Evolutionary conservation across 371 early-diverging fungal species (phyloP).

Genomic region (Dentiscutata heterogama): DNA sequence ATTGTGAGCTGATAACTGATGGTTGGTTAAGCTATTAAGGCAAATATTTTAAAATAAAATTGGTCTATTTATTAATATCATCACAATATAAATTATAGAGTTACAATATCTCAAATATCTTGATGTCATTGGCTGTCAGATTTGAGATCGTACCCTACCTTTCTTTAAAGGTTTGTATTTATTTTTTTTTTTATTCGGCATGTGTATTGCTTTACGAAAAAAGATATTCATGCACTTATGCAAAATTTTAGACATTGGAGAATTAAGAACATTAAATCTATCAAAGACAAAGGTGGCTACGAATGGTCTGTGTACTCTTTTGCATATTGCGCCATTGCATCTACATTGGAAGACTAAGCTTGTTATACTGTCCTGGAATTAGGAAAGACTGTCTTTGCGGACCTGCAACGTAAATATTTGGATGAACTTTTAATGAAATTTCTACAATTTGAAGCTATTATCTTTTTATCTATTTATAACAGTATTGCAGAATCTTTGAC

Average conservation of each 20-base stretch:
- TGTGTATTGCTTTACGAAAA: background rate
- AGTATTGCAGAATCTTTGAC: background rate
- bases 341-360: background rate
- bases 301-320: background rate
- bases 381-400: background rate
- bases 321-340: background rate
- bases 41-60: background rate
- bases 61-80: background rate
- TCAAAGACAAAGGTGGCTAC: conserved; percentile 1
- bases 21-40: background rate
- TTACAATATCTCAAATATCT: background rate
- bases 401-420: background rate
- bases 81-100: background rate
- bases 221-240: background rate
- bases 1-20: background rate
- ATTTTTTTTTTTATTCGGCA: too few relatives aligned
- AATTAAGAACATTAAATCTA: background rate
- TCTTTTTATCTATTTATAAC: background rate
- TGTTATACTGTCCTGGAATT: conserved; percentile 1
- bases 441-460: background rate
- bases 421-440: background rate
- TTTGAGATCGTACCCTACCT: background rate
- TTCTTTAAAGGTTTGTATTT: background rate
- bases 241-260: background rate
- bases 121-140: background rate